A percentile compares a stretch with the other conserved stretches of the same genome.
These are phyloP conservation scores for Macroventuria anomochaeta DNA, from an alignment of 2,329 filamentous ascomycete genomes.

Conservation along the genomic window DNA sequence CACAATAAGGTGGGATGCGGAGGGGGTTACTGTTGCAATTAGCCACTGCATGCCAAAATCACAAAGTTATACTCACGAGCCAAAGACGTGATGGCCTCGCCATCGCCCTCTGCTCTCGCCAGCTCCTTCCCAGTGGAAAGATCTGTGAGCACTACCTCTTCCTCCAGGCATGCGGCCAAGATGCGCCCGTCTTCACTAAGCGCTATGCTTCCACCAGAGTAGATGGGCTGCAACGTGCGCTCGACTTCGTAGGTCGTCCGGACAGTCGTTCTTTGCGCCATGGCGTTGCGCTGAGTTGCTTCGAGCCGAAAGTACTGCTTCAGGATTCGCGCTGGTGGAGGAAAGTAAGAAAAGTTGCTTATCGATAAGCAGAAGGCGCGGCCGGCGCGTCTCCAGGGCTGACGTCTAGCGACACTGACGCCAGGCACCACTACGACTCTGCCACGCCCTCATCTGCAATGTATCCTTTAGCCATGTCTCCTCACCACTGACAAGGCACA, in stretches of 20 bases:
- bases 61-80: constrained; percentile 56
- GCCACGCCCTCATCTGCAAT: neutral
- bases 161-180: constrained; percentile 86
- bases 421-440: constrained; percentile 4
- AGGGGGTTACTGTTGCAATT: constrained; percentile 73
- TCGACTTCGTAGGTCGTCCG: constrained; percentile 91
- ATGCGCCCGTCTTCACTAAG: constrained; percentile 82
- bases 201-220: constrained; percentile 86
- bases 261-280: constrained; percentile 63
- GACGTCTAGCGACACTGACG: constrained; percentile 2
- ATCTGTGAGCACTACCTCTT: constrained; percentile 88
- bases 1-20: constrained; percentile 83
- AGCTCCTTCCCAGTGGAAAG: constrained; percentile 82
- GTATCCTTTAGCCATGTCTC: neutral
- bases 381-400: neutral
- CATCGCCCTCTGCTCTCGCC: constrained; percentile 80
- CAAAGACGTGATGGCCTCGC: constrained; percentile 77
- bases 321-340: constrained; percentile 4
- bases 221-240: constrained; percentile 88
- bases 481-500: neutral
- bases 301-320: constrained; percentile 12
- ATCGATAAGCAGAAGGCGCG: constrained; percentile 39
- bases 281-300: constrained; percentile 32
- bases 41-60: constrained; percentile 16
- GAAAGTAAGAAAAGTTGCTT: constrained; percentile 43